These are phyloP conservation scores for Graphilbum ipis-grandicollis DNA, from an alignment of 2,329 filamentous ascomycete species.

Conservation along the genomic window DNA sequence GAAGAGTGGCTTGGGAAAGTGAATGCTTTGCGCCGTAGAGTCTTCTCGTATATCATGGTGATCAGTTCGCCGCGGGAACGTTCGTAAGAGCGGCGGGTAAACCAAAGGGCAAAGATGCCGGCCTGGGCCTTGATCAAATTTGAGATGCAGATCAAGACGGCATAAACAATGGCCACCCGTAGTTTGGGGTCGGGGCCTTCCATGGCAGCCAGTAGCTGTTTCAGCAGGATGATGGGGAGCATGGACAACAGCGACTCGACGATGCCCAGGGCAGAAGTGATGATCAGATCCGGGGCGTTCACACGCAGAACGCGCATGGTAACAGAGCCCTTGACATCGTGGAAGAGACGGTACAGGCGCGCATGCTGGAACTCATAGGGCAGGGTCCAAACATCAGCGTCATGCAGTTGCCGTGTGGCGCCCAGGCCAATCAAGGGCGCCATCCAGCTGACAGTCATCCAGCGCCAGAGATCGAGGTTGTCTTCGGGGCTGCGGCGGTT, in stretches of 20 bases:
- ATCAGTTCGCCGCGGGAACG: slow-evolving; percentile 72
- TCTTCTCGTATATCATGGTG: slow-evolving; percentile 35
- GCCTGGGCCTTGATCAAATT: slow-evolving; percentile 47
- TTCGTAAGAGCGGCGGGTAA: slow-evolving; percentile 68
- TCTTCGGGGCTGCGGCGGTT: slow-evolving; percentile 63
- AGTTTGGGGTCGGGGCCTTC: slow-evolving; percentile 30
- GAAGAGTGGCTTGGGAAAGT: slow-evolving; percentile 19
- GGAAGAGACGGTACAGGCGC: slow-evolving; percentile 56
- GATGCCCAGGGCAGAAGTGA: slow-evolving; percentile 46
- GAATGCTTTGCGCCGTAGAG: slow-evolving; percentile 60
- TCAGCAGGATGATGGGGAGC: slow-evolving; percentile 50
- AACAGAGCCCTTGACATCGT: slow-evolving; percentile 55
- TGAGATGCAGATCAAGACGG: slow-evolving; percentile 39
- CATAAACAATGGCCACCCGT: slow-evolving; percentile 46
- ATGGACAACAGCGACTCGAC: slow-evolving; percentile 40
- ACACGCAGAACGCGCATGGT: slow-evolving; percentile 51
- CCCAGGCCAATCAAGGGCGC: slow-evolving; percentile 52
- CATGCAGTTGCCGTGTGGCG: slow-evolving; percentile 46
- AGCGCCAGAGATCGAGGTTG: slow-evolving; percentile 62
- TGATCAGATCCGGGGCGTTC: slow-evolving; percentile 62
- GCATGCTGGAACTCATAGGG: slow-evolving; percentile 69
- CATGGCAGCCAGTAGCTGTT: slow-evolving; percentile 53
- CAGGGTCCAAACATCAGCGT: slow-evolving; percentile 68
- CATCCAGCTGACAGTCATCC: slow-evolving; percentile 76
- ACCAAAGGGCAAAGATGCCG: slow-evolving; percentile 60